Conservation (phyloP, 768 basidiomycete genomes). For the Tulasnella sp. region DNA sequence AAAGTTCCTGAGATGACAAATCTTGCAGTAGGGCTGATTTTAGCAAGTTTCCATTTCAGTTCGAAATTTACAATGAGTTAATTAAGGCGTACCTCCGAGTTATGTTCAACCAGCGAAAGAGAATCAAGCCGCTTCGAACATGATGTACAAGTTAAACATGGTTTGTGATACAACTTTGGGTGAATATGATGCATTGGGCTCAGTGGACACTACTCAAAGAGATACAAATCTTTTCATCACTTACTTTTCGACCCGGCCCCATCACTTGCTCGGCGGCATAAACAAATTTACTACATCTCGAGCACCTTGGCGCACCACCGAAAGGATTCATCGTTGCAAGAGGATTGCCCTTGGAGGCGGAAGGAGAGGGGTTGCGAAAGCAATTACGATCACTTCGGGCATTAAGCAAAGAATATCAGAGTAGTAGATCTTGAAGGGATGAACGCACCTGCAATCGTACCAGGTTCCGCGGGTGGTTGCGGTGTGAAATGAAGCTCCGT, state of each 20-base stretch:
- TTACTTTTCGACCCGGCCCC: slow-evolving; percentile 80
- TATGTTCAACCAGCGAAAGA: slow-evolving; percentile 62
- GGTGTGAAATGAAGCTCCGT: no score
- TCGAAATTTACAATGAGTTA: no score
- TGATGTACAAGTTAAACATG: slow-evolving; percentile 61
- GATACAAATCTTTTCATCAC: slow-evolving; percentile 18
- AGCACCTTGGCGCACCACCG: slow-evolving; percentile 57
- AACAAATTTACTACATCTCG: slow-evolving; percentile 59
- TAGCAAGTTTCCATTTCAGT: not conserved
- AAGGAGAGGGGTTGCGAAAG: not conserved
- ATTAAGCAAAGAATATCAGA: no score
- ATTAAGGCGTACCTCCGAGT: slow-evolving; percentile 51
- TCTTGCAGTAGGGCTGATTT: slow-evolving; percentile 44
- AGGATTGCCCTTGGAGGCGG: slow-evolving; percentile 1
- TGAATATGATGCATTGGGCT: slow-evolving; percentile 11
- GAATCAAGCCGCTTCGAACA: slow-evolving; percentile 76
- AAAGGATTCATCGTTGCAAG: slow-evolving; percentile 47
- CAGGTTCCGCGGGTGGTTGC: no score
- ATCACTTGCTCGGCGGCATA: slow-evolving; percentile 87
- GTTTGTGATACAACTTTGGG: slow-evolving; percentile 65
- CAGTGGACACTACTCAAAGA: slow-evolving; percentile 1
- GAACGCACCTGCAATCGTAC: no score
- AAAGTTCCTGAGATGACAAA: slow-evolving; percentile 67
- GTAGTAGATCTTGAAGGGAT: no score
- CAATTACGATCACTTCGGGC: slow-evolving; percentile 3